Base-by-base conservation (phyloP, 163 green algal species). In the Chlamydomonas reinhardtii region DNA sequence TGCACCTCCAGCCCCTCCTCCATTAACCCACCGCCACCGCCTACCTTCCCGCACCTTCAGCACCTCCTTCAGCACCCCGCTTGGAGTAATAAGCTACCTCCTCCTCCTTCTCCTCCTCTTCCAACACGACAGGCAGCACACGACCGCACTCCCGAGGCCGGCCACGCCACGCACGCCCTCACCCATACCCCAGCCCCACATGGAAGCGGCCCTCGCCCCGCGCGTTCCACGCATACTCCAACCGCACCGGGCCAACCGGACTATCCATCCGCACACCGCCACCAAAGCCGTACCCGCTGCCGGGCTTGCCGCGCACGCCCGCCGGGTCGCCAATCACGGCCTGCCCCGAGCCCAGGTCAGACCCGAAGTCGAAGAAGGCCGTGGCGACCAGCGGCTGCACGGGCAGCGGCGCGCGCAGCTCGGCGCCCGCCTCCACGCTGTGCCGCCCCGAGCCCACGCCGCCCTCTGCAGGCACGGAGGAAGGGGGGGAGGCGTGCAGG, bases 221-320 rank as follows among this genome's bases (percentile, higher is more conserved):
- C 75, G 98, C 96, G 76, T 98, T 99, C 92, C 96, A 97, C 0
- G 96, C 98, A 90, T 99, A 99, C 92, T 99, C 98, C 20, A 99
- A 90, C 24, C 98, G 91, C 73, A 99, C 89, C 2, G 98, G 96
- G 0, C 97, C 97, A 62, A 99, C 92, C 4, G 98, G 97, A 0
- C 95, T 97, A 79, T 98, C 96, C 22, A 99, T 83, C 2, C 96
- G 89, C 20, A 99, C 90, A 32, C 98, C 98, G 0, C 77, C 94
- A 15, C 98, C 98, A 65, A 95, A 96, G 15, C 97, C 97, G 77
- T 95, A 98, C 2, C 97, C 97, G 73, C 82, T 94, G 52, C 93
- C 93, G 15, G 93, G 93, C 86, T 96, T 96, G 65, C 88, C 84
- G 6, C 91, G 92, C 64, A 93, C 90, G 0, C 96, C 96, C 31